Conservation (phyloP, 768 basidiomycete genomes). For the Tricholoma terreum region DNA sequence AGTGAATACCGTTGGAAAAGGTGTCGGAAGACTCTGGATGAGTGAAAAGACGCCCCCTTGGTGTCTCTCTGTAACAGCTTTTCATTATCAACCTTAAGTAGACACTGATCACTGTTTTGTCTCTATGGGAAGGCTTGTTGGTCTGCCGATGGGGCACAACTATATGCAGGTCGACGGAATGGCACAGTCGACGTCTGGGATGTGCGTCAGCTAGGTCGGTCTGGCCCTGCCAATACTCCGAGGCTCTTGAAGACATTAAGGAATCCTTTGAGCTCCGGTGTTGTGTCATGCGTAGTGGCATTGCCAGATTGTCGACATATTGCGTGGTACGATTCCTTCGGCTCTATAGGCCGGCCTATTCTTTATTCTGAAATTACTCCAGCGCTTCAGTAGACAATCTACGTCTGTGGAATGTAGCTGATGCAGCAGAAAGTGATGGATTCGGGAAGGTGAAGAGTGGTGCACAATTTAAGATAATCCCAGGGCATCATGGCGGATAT, state of each 20-base stretch:
- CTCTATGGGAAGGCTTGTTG: conserved; percentile 73
- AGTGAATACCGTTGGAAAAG: conserved; percentile 55
- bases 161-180: conserved; percentile 89
- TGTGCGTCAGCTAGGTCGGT: conserved; percentile 71
- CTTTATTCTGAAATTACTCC: conserved; percentile 9
- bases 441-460: conserved; percentile 60
- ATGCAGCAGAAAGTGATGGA: conserved; percentile 66
- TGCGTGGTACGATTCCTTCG: conserved; percentile 59
- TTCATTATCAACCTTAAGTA: not conserved
- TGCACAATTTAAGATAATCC: conserved; percentile 90
- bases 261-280: conserved; percentile 85
- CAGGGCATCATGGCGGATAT: conserved; percentile 93
- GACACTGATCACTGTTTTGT: conserved; percentile 1
- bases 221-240: conserved; percentile 63
- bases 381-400: conserved; percentile 94
- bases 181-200: conserved; percentile 95
- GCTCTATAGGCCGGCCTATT: not conserved
- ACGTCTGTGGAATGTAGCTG: conserved; percentile 88
- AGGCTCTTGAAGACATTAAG: conserved; percentile 77
- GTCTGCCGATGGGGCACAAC: conserved; percentile 83
- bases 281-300: conserved; percentile 86
- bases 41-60: conserved; percentile 92
- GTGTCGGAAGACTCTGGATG: conserved; percentile 84
- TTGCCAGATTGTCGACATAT: conserved; percentile 93
- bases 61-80: conserved; percentile 80